A percentile compares a stretch with the other conserved stretches of the same genome.
Conservation (phyloP, 257 asterid genomes). For the Salvia hispanica region DNA sequence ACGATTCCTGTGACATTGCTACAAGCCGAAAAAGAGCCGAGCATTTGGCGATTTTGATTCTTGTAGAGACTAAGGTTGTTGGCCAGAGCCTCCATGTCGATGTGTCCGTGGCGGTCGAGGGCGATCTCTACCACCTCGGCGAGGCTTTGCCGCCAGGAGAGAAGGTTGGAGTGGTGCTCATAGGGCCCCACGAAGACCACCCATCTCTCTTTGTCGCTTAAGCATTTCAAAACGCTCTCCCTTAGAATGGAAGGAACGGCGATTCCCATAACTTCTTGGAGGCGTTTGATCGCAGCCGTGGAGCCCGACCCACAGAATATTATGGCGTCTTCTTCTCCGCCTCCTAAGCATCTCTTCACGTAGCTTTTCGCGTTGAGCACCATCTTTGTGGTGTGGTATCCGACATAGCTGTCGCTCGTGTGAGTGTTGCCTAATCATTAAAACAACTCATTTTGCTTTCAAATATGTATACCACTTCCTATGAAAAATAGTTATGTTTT, state of each 20-base stretch:
- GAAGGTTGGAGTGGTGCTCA: slow-evolving; percentile 79
- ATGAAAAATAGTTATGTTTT: no score
- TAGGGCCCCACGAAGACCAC: slow-evolving; percentile 69
- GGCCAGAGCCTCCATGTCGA: slow-evolving; percentile 55
- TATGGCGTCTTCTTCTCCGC: slow-evolving; percentile 48
- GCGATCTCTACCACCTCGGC: slow-evolving; percentile 81
- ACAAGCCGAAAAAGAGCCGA: slow-evolving; percentile 81
- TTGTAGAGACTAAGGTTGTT: slow-evolving; percentile 39
- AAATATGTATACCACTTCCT: no score
- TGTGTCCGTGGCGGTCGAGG: slow-evolving; percentile 44
- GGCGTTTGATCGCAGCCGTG: slow-evolving; percentile 67
- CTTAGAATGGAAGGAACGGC: slow-evolving; percentile 54
- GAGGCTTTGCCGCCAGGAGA: slow-evolving; percentile 75
- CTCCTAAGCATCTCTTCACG: slow-evolving; percentile 68
- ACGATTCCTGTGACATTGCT: slow-evolving; percentile 72
- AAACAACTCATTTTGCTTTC: no score
- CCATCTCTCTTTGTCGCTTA: slow-evolving; percentile 55
- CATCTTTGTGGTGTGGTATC: slow-evolving; percentile 50
- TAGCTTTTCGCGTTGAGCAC: slow-evolving; percentile 50
- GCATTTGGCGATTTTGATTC: slow-evolving; percentile 44
- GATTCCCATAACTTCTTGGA: slow-evolving; percentile 74
- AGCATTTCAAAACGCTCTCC: slow-evolving; percentile 41
- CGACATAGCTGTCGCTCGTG: slow-evolving; percentile 66
- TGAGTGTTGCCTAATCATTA: slow-evolving; percentile 56
- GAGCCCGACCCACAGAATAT: slow-evolving; percentile 74